These are phyloP conservation scores for Tarenaya hassleriana DNA, from an alignment of 345 rosid species.

Conservation along the genomic window DNA sequence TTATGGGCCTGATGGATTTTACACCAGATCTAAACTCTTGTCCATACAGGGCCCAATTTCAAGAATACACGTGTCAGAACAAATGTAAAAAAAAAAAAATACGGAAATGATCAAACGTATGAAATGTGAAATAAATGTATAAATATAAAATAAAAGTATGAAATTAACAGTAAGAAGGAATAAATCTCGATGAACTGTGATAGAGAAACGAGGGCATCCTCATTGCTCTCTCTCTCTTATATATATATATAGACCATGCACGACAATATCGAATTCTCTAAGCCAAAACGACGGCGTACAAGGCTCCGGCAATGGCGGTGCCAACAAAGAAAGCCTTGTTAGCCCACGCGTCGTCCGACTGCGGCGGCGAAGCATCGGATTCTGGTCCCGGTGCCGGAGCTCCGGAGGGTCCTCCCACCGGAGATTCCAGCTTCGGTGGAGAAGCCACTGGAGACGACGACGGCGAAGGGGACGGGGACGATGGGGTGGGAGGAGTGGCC, in stretches of 20 bases:
- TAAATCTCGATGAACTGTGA: background rate
- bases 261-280: conserved; percentile 22
- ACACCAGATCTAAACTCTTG: conserved; percentile 13
- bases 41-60: too few species aligned
- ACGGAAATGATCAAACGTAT: too few species aligned
- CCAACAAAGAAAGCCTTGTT: conserved; percentile 41
- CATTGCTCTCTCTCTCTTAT: too few species aligned
- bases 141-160: too few species aligned
- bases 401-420: conserved; percentile 17
- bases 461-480: conserved; percentile 16
- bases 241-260: background rate
- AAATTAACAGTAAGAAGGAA: too few species aligned
- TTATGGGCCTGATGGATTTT: conserved; percentile 30
- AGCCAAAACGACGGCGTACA: conserved; percentile 52
- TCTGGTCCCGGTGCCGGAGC: conserved; percentile 24
- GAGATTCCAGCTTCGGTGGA: conserved; percentile 21
- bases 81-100: too few species aligned
- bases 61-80: too few species aligned
- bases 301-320: conserved; percentile 40
- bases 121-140: too few species aligned
- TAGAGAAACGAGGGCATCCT: conserved; percentile 6
- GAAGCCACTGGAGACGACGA: conserved; percentile 23
- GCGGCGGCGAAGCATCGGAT: background rate
- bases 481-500: conserved; percentile 19
- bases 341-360: conserved; percentile 24